Conservation (phyloP, 345 rosid species). For the Murraya paniculata region DNA sequence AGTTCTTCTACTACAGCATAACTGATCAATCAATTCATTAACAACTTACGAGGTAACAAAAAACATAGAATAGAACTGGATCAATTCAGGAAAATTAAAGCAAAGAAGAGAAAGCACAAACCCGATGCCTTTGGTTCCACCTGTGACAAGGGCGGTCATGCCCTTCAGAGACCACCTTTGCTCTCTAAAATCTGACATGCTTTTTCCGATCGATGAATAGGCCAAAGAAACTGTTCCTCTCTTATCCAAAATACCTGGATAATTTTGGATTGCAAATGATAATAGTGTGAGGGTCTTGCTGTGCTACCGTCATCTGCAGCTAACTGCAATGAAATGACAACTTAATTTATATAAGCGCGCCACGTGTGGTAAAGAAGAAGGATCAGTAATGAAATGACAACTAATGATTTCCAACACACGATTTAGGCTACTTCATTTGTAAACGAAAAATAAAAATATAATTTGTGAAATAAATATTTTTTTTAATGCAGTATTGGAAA, state of each 20-base stretch:
- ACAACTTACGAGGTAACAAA: not conserved
- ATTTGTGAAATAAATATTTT: no score
- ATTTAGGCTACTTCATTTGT: no score
- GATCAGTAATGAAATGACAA: no score
- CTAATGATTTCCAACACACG: no score
- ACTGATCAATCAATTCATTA: not conserved
- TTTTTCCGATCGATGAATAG: not conserved
- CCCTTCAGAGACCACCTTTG: conserved; percentile 28
- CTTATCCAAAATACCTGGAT: not conserved
- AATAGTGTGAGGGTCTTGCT: no score
- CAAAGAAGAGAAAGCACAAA: not conserved
- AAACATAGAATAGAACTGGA: not conserved
- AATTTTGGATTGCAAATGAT: no score
- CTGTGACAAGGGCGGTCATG: conserved; percentile 26
- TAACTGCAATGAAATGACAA: no score
- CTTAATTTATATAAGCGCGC: no score
- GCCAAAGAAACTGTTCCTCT: not conserved
- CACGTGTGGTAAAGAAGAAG: no score
- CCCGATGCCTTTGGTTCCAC: conserved; percentile 32
- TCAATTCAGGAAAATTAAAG: not conserved
- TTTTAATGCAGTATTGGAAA: no score
- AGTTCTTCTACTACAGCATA: not conserved
- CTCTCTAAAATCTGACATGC: not conserved
- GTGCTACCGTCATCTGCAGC: no score
- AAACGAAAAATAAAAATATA: no score